Base-by-base conservation (phyloP, 306 rosid genomes). In the Castanea sativa region DNA sequence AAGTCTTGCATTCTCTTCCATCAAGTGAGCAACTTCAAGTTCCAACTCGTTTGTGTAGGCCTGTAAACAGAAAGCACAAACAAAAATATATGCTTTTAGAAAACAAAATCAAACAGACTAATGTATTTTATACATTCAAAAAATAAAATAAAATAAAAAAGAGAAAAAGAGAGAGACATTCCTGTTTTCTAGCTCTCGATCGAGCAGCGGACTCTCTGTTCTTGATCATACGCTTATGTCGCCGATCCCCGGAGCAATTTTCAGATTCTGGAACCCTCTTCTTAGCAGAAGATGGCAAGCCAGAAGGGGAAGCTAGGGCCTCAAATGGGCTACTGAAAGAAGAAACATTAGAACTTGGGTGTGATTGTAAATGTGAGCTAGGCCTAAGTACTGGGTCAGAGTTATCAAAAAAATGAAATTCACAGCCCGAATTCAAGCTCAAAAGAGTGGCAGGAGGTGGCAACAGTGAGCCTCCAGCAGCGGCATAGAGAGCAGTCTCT, bases 181-280 rank as follows among this genome's bases (percentile, higher is more conserved):
- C 99, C 99, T 93, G 99, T 56, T 90, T 95, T 80, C 99, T 77
- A 23, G 99, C 98, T 18, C 99, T 78, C 15, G 99, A 95, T 55
- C 99, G 89, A 10, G 99, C 94, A 27, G 99, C 99, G 5, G 99
- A 93, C 70, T 95, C 98, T 3, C 99, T 84, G 67, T 95, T 95
- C 88, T 93, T 95, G 71, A 95, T 91, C 98, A 93, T 90, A 3
- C 99, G 89, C 77, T 91, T 95, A 18, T 89, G 88, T 20, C 93
- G 79, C 18, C 91, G 57, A 53, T 78, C 85, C 1, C 89, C 87
- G 0, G 80, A 59, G 70, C 19, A 38, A 57, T 30, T 2, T 18
- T 79, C 76, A 57, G 80, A 72, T 21, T 91, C 88, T 7, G 81
- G 57, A 5, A 80, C 73, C 51, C 90, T 84, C 49, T 84, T 88